These are phyloP conservation scores for Edaphochlamys debaryana DNA, from an alignment of 139 green algal species.

Conservation along the genomic window DNA sequence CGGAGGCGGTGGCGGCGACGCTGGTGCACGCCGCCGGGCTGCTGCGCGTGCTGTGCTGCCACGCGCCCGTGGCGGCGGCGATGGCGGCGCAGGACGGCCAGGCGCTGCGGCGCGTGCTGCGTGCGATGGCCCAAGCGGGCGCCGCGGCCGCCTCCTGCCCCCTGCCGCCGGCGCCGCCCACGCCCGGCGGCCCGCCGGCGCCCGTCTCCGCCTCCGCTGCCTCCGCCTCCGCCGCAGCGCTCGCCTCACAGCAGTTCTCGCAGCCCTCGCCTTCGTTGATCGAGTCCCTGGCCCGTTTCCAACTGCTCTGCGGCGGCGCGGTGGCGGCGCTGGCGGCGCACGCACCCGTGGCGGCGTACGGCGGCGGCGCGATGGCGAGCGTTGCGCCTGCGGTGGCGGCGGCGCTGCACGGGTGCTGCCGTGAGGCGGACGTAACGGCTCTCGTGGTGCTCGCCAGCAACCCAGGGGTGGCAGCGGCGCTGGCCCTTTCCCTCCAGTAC, in stretches of 20 bases:
- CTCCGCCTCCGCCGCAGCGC: not conserved
- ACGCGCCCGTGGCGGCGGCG: not conserved
- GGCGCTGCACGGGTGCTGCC: not conserved
- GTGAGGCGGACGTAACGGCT: constrained; percentile 1
- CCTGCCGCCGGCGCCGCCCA: not conserved
- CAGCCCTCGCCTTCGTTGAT: not conserved
- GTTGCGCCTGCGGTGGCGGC: not conserved
- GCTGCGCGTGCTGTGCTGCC: constrained; percentile 32
- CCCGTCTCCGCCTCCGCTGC: too few species aligned
- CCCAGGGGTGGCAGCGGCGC: constrained; percentile 8
- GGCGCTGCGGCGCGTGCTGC: constrained; percentile 29
- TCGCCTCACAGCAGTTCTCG: not conserved
- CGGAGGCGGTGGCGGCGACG: constrained; percentile 32
- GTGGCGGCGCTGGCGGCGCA: constrained; percentile 9
- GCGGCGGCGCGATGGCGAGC: not conserved
- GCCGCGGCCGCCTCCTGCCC: not conserved
- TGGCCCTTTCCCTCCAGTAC: constrained; percentile 17
- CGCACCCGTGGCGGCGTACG: not conserved
- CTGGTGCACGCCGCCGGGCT: constrained; percentile 28
- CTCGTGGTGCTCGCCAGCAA: not conserved
- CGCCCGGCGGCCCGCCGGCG: not conserved
- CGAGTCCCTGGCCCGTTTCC: not conserved
- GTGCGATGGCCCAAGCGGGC: not conserved
- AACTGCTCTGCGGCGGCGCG: constrained; percentile 4
- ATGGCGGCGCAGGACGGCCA: constrained; percentile 7